phyloP scores from a whole-genome alignment of 2,329 filamentous ascomycete genomes.

The Aspergillus sp. region DNA sequence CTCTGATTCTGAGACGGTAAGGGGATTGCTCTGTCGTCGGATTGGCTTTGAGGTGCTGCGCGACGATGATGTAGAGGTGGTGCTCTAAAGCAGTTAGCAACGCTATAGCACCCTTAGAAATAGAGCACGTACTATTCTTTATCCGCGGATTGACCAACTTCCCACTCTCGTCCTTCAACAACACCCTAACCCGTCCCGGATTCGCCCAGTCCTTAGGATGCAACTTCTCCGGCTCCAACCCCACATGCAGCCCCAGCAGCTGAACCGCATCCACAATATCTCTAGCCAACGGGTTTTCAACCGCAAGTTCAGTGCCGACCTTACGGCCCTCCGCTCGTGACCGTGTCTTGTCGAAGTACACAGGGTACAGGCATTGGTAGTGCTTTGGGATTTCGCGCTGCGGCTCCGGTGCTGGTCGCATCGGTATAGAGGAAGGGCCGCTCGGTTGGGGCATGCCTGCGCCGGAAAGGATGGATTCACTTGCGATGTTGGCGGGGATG shows the following conservation, averaged over 20 bases:
- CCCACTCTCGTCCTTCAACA: constrained; percentile 53
- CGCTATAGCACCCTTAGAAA: constrained; percentile 1
- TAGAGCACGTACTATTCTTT: constrained; percentile 52
- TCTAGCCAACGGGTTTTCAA: constrained; percentile 75
- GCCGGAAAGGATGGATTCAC: constrained; percentile 31
- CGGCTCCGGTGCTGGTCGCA: constrained; percentile 33
- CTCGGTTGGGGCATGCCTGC: constrained; percentile 23
- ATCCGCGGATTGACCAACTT: constrained; percentile 44
- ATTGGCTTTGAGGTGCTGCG: constrained; percentile 65
- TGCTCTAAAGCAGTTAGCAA: constrained; percentile 47
- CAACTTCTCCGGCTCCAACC: constrained; percentile 83
- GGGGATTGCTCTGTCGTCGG: constrained; percentile 67
- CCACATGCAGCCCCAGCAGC: constrained; percentile 50
- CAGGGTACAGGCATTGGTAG: constrained; percentile 85
- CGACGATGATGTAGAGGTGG: constrained; percentile 75
- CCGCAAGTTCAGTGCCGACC: constrained; percentile 63
- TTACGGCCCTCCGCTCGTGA: constrained; percentile 69
- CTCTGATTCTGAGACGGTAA: constrained; percentile 63
- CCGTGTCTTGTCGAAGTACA: constrained; percentile 76
- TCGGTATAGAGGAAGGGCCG: constrained; percentile 17
- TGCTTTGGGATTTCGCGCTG: constrained; percentile 55
- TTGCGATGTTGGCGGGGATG: constrained; percentile 36
- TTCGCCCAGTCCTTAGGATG: constrained; percentile 98
- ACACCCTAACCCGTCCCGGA: constrained; percentile 77
- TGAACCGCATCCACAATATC: constrained; percentile 84